Evolutionary conservation across 805 yeast species (phyloP), one percentile per base, ranked within the genome.

Genomic region (Barnettozyma populi): DNA sequence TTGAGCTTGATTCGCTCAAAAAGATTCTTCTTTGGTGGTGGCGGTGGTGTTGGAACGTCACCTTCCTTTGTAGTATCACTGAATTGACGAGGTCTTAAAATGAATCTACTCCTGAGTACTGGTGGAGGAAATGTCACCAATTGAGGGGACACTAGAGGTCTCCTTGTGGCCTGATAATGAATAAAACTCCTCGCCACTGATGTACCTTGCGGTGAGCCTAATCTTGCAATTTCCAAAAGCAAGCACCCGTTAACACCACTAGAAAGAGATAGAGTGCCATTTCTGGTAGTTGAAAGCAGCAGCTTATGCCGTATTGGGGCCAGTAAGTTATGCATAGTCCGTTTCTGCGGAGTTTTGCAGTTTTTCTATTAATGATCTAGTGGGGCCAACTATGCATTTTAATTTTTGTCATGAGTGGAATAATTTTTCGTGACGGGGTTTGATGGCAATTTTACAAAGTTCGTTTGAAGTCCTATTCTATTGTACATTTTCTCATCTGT

Each of bases 1-100:
- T 80, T 62, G 96, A 97, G 90, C 62, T 82, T 84, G 45, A 83
- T 52, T 41, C 76, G 66, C 31, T 72, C 71, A 38, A 66, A 58
- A 11, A 68, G 49, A 6, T 72, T 71, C 66, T 37, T 70, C 69
- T 40, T 72, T 14, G 43, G 43, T 16, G 24, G 5, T 24, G 32
- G 2, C 23, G 29, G 16, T 31, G 37, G 24, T 10, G 39, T 31
- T 14, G 31, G 47, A 4, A 16, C 5, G 9, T 21, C 4, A 21
- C n/a, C n/a, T 13, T 11, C 25, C n/a, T 8, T 19, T n/a, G 36
- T 5, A 13, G 5, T 19, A 5, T 34, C 20, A 13, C 36, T 16
- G 21, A 34, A 34, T n/a, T n/a, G 36, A 11, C 36, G 36, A 7
- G 10, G 36, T 7, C 19, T 18, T 7, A 9, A 19, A 18, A n/a